Percentiles rank a stretch among this genome's conserved stretches.
Evolutionary conservation across 1,284 basidiomycete genomes (phyloP).

Genomic region (Vanrija sp.): DNA sequence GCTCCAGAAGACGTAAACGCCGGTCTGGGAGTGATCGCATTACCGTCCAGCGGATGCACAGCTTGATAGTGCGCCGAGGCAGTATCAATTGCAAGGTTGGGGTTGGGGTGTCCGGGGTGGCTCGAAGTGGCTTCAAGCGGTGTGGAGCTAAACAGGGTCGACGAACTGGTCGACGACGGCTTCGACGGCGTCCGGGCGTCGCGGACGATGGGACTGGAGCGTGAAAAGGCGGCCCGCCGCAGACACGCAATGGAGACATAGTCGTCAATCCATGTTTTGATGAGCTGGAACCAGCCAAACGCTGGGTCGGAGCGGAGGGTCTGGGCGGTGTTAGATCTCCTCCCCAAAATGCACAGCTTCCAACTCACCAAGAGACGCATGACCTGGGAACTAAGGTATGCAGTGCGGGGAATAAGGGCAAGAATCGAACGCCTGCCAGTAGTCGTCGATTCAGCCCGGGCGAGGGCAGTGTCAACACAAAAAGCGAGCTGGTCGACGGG

Average conservation of each 20-base stretch:
- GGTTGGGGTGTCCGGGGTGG: neutral
- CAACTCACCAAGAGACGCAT: slow-evolving; percentile 33
- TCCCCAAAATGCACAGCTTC: neutral
- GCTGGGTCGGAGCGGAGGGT: slow-evolving; percentile 36
- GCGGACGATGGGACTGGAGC: neutral
- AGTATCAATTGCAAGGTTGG: slow-evolving; percentile 16
- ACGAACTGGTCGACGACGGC: neutral
- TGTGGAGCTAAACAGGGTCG: neutral
- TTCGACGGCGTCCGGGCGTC: neutral
- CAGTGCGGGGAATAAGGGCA: slow-evolving; percentile 24
- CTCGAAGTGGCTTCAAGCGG: neutral
- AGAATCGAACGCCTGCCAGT: neutral
- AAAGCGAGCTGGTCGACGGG: slow-evolving; percentile 13
- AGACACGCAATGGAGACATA: slow-evolving; percentile 31
- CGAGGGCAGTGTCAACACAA: slow-evolving; percentile 10
- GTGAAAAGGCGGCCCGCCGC: slow-evolving; percentile 29
- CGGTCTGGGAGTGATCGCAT: slow-evolving; percentile 17
- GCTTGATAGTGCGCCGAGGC: slow-evolving; percentile 11
- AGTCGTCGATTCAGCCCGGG: slow-evolving; percentile 3
- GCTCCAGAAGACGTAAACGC: slow-evolving; percentile 13
- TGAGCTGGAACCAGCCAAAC: slow-evolving; percentile 41
- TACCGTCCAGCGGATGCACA: slow-evolving; percentile 9
- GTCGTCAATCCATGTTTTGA: slow-evolving; percentile 47
- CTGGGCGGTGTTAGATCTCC: slow-evolving; percentile 6
- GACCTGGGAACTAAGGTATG: slow-evolving; percentile 39